Conservation (phyloP, 2,329 filamentous ascomycete species). For the Xylaria arbuscula region DNA sequence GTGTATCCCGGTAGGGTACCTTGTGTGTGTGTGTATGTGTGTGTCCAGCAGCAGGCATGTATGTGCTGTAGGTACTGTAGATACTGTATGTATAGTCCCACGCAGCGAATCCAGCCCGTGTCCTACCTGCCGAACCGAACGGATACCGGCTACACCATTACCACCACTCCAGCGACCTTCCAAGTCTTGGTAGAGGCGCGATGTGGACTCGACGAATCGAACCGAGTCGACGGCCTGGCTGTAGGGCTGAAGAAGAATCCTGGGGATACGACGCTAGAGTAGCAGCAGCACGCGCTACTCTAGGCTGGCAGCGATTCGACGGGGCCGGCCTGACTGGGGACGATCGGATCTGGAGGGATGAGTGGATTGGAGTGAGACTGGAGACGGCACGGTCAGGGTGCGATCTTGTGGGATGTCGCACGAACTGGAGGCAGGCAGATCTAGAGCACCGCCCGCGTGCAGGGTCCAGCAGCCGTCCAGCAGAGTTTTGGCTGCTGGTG, state of each 20-base stretch:
- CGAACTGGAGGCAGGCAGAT: conserved; percentile 6
- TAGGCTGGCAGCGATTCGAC: conserved; percentile 3
- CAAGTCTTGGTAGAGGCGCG: not conserved
- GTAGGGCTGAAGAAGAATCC: conserved; percentile 26
- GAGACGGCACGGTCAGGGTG: conserved; percentile 3
- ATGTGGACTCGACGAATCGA: conserved; percentile 13
- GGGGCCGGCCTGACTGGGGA: not conserved
- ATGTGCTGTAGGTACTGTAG: too few species aligned
- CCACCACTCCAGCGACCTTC: not conserved
- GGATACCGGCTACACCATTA: not conserved
- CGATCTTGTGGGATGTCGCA: conserved; percentile 24
- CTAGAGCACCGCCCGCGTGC: not conserved
- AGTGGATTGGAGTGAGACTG: conserved; percentile 5
- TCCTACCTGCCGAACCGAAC: not conserved
- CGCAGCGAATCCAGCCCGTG: too few species aligned
- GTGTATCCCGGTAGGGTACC: not conserved
- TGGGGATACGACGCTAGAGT: conserved; percentile 9
- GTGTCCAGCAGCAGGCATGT: too few species aligned
- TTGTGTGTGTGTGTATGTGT: too few species aligned
- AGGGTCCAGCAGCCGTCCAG: not conserved
- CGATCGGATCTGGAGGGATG: conserved; percentile 1
- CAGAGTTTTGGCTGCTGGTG: conserved; percentile 13
- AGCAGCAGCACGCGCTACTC: not conserved
- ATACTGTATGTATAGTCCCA: too few species aligned
- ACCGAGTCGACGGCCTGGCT: not conserved